A percentile compares a stretch with the other conserved stretches of the same genome.
phyloP scores from a whole-genome alignment of 75 land plant species.

The Adiantum capillusveneris region DNA sequence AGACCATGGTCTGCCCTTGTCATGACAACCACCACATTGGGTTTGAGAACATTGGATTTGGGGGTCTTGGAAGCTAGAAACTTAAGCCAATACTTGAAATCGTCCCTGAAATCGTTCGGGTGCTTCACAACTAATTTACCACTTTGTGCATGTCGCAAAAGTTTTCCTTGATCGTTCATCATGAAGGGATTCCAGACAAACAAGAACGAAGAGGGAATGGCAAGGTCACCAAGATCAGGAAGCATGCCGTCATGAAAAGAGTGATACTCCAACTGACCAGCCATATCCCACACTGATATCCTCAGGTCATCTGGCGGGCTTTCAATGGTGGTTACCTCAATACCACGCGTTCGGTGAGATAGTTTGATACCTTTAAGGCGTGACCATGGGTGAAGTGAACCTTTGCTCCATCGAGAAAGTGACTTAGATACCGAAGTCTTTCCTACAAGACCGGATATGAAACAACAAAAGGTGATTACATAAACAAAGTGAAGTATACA shows the following conservation, averaged over 20 bases:
- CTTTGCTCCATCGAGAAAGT: too few species aligned
- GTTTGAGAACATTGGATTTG: not conserved
- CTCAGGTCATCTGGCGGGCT: conserved; percentile 47
- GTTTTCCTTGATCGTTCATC: too few species aligned
- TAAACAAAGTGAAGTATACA: too few species aligned
- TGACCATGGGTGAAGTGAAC: too few species aligned
- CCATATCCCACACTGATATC: conserved; percentile 75
- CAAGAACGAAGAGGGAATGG: conserved; percentile 51
- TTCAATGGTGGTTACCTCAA: conserved; percentile 6
- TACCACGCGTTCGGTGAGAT: too few species aligned
- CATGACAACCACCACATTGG: too few species aligned
- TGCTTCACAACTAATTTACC: conserved; percentile 33
- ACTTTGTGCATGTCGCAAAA: too few species aligned
- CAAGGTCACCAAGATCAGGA: conserved; percentile 39
- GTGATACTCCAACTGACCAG: conserved; percentile 55
- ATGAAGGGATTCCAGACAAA: conserved; percentile 41
- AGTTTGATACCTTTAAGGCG: too few species aligned
- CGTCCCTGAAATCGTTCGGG: conserved; percentile 61
- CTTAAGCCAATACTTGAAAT: conserved; percentile 67
- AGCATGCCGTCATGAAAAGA: conserved; percentile 74
- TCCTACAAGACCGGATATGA: too few species aligned
- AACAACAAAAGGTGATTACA: too few species aligned
- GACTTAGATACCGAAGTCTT: too few species aligned
- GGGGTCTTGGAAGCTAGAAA: conserved; percentile 52
- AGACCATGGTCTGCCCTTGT: too few species aligned